phyloP scores from a whole-genome alignment of 75 land plant species.

The Picea sitchensis region DNA sequence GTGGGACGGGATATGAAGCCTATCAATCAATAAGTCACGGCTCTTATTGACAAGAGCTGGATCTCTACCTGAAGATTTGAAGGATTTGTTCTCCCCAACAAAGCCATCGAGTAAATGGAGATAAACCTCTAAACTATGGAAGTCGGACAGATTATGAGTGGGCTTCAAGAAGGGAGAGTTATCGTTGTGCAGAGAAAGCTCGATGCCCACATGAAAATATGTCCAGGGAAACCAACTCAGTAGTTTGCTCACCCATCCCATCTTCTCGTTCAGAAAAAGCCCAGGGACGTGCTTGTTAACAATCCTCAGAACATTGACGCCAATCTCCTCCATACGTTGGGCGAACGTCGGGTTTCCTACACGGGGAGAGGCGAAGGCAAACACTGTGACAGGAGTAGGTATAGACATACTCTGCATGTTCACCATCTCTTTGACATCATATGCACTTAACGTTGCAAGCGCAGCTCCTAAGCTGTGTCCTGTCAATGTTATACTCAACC shows the following conservation, averaged over 20 bases:
- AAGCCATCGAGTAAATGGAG: conserved; percentile 14
- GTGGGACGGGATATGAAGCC: too few relatives aligned
- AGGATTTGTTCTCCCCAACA: too few relatives aligned
- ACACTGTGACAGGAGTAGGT: conserved; percentile 15
- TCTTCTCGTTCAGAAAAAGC: conserved; percentile 10
- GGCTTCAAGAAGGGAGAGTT: conserved; percentile 13
- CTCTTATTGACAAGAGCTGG: too few relatives aligned
- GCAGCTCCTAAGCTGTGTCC: conserved; percentile 40
- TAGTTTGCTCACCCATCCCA: neutral
- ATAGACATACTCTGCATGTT: neutral
- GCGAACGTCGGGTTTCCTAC: conserved; percentile 22
- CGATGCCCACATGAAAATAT: conserved; percentile 24
- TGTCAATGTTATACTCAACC: too few relatives aligned
- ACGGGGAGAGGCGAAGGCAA: conserved; percentile 20
- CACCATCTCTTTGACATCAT: conserved; percentile 6
- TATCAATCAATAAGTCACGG: too few relatives aligned
- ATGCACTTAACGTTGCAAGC: conserved; percentile 25
- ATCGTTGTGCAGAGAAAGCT: conserved; percentile 13
- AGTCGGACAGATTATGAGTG: neutral
- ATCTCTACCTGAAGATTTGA: too few relatives aligned
- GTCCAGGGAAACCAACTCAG: neutral
- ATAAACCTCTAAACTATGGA: neutral
- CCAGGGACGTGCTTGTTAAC: conserved; percentile 23
- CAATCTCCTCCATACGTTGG: conserved; percentile 1
- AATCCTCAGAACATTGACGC: conserved; percentile 23